These are phyloP conservation scores for Coffea humblotiana DNA, from an alignment of 305 asterid genomes.

Conservation along the genomic window DNA sequence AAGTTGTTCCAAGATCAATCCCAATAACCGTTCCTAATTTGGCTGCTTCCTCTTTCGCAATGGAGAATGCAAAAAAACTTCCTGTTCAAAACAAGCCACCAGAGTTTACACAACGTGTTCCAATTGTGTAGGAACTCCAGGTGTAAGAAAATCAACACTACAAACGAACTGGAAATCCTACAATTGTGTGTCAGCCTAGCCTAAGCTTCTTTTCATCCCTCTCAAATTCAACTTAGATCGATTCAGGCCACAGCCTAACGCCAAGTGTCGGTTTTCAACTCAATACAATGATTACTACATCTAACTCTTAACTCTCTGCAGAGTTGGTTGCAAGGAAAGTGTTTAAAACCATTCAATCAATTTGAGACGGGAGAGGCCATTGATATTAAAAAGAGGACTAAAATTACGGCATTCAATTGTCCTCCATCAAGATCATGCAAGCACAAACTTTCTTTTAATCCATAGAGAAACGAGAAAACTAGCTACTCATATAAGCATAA, in stretches of 20 bases:
- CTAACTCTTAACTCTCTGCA: neutral
- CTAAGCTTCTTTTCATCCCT: neutral
- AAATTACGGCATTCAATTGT: no score
- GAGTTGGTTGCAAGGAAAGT: neutral
- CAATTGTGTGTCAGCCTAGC: neutral
- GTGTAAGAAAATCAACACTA: neutral
- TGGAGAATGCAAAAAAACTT: conserved; percentile 44
- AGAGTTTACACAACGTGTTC: conserved; percentile 7
- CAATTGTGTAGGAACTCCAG: neutral
- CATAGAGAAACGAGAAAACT: no score
- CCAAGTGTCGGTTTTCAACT: neutral
- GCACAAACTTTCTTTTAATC: no score
- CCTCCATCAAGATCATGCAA: no score
- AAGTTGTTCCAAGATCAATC: conserved; percentile 81
- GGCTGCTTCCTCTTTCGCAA: conserved; percentile 59
- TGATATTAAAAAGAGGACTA: no score
- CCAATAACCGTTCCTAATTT: conserved; percentile 78
- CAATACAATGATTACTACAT: neutral
- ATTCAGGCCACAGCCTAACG: no score
- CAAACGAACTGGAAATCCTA: neutral
- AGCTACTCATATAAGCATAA: neutral
- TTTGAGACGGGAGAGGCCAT: no score
- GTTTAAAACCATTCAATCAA: no score
- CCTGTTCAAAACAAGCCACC: conserved; percentile 40
- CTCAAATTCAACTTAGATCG: neutral